Base-by-base conservation (phyloP, 768 basidiomycete species). In the Psilocybe cubensis region DNA sequence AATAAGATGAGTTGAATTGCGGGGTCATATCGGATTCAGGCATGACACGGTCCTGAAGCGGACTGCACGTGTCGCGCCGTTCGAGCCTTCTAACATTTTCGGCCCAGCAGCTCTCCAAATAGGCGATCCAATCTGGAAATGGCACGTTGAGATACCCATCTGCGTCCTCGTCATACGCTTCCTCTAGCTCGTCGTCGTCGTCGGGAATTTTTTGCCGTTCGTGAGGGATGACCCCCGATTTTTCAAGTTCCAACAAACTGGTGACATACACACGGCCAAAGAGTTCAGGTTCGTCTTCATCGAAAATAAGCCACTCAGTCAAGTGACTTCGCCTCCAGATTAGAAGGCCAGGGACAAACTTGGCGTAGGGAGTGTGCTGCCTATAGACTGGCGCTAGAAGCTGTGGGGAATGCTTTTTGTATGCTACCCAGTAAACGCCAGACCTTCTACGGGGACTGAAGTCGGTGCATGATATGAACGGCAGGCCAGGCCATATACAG, bases 401-500 rank as follows among this genome's bases (percentile, higher is more conserved):
- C 10, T 33, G 20, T 1, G 52, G 54, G 3, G 48, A 18, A 10
- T 12, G 3, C 1, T 27, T 14, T n/a, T 28, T 20, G 21, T 28
- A 18, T 14, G 47, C 48, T 3, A 60, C 14, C 48, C 35, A 56
- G 21, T 48, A 46, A 10, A 48, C 44, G 0, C 59, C 59, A 17
- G 20, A 20, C 20, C 18, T 42, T n/a, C 24, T 29, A 4, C 38
- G 41, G 8, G 20, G 11, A 11, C 6, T 38, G 21, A 20, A 8
- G 8, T 8, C 17, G 3, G 2, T 14, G 17, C 50, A 52, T 1
- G 41, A 1, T 7, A 14, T 28, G 12, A 47, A 40, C 3, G 53
- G 58, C 3, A 59, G 25, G 7, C 58, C 53, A 21, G 52, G 58
- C 40, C 58, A 59, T 3, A 49, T 44, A 10, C 46, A 48, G 9